A percentile compares a stretch with the other conserved stretches of the same genome.
Evolutionary conservation across 208 protist genomes (phyloP).

Genomic region (Trypanosoma vivax): DNA sequence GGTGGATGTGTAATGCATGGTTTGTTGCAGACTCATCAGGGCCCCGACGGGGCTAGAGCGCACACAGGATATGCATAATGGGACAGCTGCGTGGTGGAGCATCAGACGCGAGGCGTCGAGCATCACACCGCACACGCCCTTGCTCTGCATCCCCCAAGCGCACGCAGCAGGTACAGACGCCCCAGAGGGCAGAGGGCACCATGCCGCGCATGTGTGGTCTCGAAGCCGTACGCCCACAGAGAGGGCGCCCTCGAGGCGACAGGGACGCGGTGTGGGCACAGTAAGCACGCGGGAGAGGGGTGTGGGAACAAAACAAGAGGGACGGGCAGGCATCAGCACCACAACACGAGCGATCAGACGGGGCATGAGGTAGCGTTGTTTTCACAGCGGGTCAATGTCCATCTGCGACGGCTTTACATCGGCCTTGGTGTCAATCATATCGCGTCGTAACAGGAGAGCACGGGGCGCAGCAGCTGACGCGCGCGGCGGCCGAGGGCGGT

Average conservation of each 20-base stretch:
- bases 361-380: constrained; percentile 20
- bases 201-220: constrained; percentile 8
- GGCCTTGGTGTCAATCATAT: constrained; percentile 26
- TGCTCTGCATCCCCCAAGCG: constrained; percentile 14
- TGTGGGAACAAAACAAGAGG: neutral
- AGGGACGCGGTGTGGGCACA: constrained; percentile 5
- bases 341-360: constrained; percentile 18
- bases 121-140: constrained; percentile 20
- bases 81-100: constrained; percentile 18
- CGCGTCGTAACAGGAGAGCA: neutral
- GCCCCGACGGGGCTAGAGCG: constrained; percentile 26
- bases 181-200: neutral
- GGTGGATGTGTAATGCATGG: constrained; percentile 25
- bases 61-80: constrained; percentile 32
- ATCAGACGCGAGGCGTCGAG: constrained; percentile 23
- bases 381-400: constrained; percentile 25
- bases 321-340: neutral
- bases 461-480: neutral
- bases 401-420: constrained; percentile 47
- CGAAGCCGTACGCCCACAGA: constrained; percentile 29
- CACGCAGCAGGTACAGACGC: neutral
- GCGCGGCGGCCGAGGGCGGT: neutral
- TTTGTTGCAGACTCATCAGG: constrained; percentile 26
- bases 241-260: constrained; percentile 28
- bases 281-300: neutral